These are phyloP conservation scores for Beauveria sp. DNA, from an alignment of 2,329 filamentous ascomycete genomes.

Conservation along the genomic window DNA sequence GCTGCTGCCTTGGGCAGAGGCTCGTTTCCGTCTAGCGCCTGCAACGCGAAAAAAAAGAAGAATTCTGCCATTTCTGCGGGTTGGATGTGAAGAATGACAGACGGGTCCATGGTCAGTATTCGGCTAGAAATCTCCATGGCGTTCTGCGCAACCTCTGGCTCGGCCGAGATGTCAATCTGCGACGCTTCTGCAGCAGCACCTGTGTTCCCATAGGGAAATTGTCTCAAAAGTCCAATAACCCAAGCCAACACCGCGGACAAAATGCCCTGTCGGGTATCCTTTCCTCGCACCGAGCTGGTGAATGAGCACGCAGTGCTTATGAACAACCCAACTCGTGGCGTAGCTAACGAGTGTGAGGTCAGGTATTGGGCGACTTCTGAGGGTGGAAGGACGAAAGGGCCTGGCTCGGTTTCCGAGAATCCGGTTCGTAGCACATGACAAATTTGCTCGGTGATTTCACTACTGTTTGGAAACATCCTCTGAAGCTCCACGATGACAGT, in stretches of 20 bases:
- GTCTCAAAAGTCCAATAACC: conserved; percentile 53
- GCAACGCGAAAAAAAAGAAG: conserved; percentile 65
- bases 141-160: conserved; percentile 65
- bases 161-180: conserved; percentile 54
- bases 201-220: conserved; percentile 31
- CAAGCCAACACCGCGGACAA: conserved; percentile 51
- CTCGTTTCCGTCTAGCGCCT: conserved; percentile 62
- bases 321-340: conserved; percentile 59
- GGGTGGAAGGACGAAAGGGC: conserved; percentile 69
- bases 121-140: conserved; percentile 65
- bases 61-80: conserved; percentile 51
- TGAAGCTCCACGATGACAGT: conserved; percentile 40
- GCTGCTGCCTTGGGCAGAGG: conserved; percentile 68
- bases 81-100: conserved; percentile 53
- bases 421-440: conserved; percentile 67
- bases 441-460: conserved; percentile 63
- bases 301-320: conserved; percentile 67
- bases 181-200: not conserved
- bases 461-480: conserved; percentile 46
- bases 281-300: conserved; percentile 48
- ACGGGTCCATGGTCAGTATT: conserved; percentile 52
- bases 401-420: conserved; percentile 65
- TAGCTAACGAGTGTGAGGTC: conserved; percentile 48
- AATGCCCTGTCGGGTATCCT: conserved; percentile 37
- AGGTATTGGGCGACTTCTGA: conserved; percentile 61